phyloP scores from a whole-genome alignment of 108 stramenopile species.

The Aurantiochytrium sp. region DNA sequence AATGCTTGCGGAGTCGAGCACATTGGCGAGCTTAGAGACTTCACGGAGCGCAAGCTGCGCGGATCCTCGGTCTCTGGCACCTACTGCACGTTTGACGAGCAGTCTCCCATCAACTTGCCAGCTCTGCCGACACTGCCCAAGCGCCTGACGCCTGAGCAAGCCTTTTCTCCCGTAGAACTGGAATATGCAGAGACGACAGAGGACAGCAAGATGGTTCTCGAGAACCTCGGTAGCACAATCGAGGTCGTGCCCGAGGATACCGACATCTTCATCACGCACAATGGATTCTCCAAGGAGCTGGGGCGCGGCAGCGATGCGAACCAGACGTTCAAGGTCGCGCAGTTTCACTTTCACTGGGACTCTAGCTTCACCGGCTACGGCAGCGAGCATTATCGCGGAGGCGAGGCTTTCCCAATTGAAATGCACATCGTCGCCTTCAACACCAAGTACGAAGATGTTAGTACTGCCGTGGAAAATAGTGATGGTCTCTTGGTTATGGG shows the following conservation, averaged over 20 bases:
- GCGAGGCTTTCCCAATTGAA: background rate
- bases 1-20: background rate
- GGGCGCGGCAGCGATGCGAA: background rate
- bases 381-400: background rate
- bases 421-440: background rate
- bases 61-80: background rate
- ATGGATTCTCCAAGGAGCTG: background rate
- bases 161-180: background rate
- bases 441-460: background rate
- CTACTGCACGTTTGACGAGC: background rate
- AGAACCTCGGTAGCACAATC: background rate
- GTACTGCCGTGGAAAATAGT: background rate
- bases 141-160: background rate
- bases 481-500: background rate
- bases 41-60: background rate
- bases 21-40: background rate
- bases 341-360: conserved; percentile 18
- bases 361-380: background rate
- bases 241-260: background rate
- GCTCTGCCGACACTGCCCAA: background rate
- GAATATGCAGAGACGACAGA: background rate
- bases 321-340: background rate
- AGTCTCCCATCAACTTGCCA: background rate
- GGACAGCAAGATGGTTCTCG: background rate
- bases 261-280: background rate